Conservation (phyloP, 257 asterid genomes). For the Paraleonurus japonicus region DNA sequence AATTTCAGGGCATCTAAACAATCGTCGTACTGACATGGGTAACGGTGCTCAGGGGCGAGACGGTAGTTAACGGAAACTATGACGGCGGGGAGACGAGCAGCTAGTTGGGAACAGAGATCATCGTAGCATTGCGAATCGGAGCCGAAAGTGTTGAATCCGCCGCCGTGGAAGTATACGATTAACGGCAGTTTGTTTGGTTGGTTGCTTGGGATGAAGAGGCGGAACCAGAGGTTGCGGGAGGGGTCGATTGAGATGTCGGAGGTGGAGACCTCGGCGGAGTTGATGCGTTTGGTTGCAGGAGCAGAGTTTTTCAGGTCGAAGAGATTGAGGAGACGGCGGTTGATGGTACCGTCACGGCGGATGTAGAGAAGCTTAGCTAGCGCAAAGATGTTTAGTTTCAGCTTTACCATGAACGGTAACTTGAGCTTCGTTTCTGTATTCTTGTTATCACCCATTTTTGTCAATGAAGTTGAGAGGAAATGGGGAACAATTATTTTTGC, state of each 20-base stretch:
- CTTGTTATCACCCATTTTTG: constrained; percentile 7
- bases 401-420: constrained; percentile 24
- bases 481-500: not conserved
- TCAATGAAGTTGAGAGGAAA: not conserved
- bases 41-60: constrained; percentile 26
- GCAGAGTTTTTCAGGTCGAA: constrained; percentile 26
- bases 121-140: constrained; percentile 3
- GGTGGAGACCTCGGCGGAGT: constrained; percentile 13
- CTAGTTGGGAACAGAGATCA: constrained; percentile 13
- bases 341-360: constrained; percentile 22
- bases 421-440: not conserved
- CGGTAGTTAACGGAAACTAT: constrained; percentile 28
- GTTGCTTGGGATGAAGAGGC: constrained; percentile 31
- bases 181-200: not conserved
- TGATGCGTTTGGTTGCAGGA: constrained; percentile 18
- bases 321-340: constrained; percentile 24
- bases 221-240: constrained; percentile 42
- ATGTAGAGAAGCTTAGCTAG: not conserved
- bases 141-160: constrained; percentile 21
- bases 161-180: constrained; percentile 23
- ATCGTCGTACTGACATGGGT: constrained; percentile 18
- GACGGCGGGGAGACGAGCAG: not conserved
- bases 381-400: not conserved
- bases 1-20: constrained; percentile 13
- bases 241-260: constrained; percentile 37